These are phyloP conservation scores for Piromyces finnis DNA, from an alignment of 192 early-diverging fungal species.

Conservation along the genomic window DNA sequence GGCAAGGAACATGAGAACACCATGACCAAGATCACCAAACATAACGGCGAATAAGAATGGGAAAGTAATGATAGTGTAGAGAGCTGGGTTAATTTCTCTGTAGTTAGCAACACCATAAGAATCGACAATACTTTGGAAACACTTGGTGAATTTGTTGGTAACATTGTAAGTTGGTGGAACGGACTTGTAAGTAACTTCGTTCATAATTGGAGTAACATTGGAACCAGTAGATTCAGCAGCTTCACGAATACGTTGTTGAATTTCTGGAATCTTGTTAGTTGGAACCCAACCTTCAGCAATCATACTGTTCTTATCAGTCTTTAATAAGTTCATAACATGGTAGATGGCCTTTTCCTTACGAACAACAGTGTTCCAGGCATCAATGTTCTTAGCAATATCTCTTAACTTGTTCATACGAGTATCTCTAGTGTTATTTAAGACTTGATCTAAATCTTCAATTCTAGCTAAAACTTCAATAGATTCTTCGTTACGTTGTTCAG, in stretches of 20 bases:
- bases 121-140: conserved; percentile 93
- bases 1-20: conserved; percentile 60
- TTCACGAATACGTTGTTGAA: conserved; percentile 65
- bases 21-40: conserved; percentile 99
- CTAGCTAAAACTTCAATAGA: conserved; percentile 59
- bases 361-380: conserved; percentile 74
- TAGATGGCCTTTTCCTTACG: conserved; percentile 97
- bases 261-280: conserved; percentile 56
- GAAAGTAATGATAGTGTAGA: conserved; percentile 93
- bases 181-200: conserved; percentile 65
- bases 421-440: conserved; percentile 70
- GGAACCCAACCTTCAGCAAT: conserved; percentile 99
- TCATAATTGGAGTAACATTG: conserved; percentile 70
- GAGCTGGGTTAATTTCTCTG: conserved; percentile 93
- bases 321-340: conserved; percentile 90
- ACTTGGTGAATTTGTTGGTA: conserved; percentile 90
- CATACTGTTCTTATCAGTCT: conserved; percentile 82
- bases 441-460: conserved; percentile 73
- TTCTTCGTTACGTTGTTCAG: conserved; percentile 71
- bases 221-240: conserved; percentile 80
- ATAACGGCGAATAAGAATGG: conserved; percentile 99
- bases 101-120: conserved; percentile 93
- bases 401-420: conserved; percentile 67
- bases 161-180: conserved; percentile 87
- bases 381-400: conserved; percentile 69